Conservation (phyloP, 2,329 filamentous ascomycete genomes). For the Pestalotiopsis sp. region DNA sequence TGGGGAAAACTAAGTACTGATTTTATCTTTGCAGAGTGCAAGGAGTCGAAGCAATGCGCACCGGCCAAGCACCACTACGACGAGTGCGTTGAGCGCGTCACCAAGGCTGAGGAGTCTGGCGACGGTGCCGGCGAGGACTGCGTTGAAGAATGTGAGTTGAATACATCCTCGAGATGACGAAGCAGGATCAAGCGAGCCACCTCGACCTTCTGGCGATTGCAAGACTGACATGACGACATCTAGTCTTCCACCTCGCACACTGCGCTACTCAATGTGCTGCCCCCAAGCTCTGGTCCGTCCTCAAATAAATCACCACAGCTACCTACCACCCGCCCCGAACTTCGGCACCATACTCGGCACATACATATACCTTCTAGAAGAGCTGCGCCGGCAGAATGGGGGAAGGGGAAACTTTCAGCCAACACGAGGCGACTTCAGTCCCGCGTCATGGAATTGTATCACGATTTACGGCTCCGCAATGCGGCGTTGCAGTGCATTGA, state of each 20-base stretch:
- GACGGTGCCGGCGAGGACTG: constrained; percentile 83
- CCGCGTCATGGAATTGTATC: constrained; percentile 22
- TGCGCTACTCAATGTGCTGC: constrained; percentile 92
- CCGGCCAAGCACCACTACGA: constrained; percentile 97
- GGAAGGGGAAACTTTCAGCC: constrained; percentile 13
- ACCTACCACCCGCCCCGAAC: constrained; percentile 13
- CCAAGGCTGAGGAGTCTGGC: constrained; percentile 66
- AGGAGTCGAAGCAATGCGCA: constrained; percentile 81
- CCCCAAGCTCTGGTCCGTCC: constrained; percentile 89
- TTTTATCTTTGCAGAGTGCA: constrained; percentile 69
- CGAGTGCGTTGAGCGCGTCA: constrained; percentile 95
- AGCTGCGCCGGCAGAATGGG: constrained; percentile 20
- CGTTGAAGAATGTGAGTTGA: constrained; percentile 93
- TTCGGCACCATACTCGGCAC: constrained; percentile 17
- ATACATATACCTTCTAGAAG: constrained; percentile 25
- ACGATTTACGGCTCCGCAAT: constrained; percentile 24
- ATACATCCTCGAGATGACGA: constrained; percentile 13
- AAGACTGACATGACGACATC: neutral
- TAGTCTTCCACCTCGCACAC: constrained; percentile 98
- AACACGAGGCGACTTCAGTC: constrained; percentile 15
- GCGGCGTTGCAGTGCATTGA: constrained; percentile 19
- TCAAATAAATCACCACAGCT: constrained; percentile 69
- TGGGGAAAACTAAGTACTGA: neutral
- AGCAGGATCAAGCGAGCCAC: neutral
- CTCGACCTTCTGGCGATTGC: neutral